phyloP scores from a whole-genome alignment of 768 basidiomycete genomes.

The Cyathus striatus region DNA sequence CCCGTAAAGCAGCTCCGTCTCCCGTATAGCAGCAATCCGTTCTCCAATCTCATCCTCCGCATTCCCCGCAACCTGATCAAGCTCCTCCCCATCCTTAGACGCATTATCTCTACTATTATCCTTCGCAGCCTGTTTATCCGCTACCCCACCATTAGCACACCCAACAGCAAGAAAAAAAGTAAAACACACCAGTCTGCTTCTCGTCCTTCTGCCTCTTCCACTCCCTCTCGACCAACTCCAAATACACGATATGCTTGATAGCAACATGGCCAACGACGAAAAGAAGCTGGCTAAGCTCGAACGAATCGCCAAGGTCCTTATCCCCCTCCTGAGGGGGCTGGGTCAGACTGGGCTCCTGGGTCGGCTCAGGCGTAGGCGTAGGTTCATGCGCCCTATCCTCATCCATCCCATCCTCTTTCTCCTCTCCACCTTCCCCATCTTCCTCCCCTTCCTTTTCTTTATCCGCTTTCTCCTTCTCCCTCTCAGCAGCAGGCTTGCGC shows the following conservation, averaged over 20 bases:
- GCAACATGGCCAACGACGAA: slow-evolving; percentile 96
- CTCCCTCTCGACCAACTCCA: slow-evolving; percentile 93
- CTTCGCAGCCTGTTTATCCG: slow-evolving; percentile 52
- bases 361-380: slow-evolving; percentile 14
- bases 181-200: slow-evolving; percentile 61
- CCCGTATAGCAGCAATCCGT: slow-evolving; percentile 75
- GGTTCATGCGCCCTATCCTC: too few relatives aligned
- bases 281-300: slow-evolving; percentile 87
- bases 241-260: slow-evolving; percentile 94
- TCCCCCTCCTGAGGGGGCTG: slow-evolving; percentile 14
- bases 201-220: slow-evolving; percentile 96
- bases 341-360: slow-evolving; percentile 18
- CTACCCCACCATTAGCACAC: slow-evolving; percentile 19
- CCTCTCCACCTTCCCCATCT: slow-evolving; percentile 26
- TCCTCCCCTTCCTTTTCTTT: slow-evolving; percentile 57
- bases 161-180: neutral
- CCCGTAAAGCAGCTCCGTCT: slow-evolving; percentile 85
- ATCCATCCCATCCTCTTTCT: slow-evolving; percentile 17
- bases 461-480: slow-evolving; percentile 39
- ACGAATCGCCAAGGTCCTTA: slow-evolving; percentile 72
- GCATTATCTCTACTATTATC: slow-evolving; percentile 26
- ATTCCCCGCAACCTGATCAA: slow-evolving; percentile 96
- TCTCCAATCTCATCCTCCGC: slow-evolving; percentile 99
- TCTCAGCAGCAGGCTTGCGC: slow-evolving; percentile 11
- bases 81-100: slow-evolving; percentile 69